phyloP scores from a whole-genome alignment of 2,329 filamentous ascomycete species.

The Cladosporium velox region DNA sequence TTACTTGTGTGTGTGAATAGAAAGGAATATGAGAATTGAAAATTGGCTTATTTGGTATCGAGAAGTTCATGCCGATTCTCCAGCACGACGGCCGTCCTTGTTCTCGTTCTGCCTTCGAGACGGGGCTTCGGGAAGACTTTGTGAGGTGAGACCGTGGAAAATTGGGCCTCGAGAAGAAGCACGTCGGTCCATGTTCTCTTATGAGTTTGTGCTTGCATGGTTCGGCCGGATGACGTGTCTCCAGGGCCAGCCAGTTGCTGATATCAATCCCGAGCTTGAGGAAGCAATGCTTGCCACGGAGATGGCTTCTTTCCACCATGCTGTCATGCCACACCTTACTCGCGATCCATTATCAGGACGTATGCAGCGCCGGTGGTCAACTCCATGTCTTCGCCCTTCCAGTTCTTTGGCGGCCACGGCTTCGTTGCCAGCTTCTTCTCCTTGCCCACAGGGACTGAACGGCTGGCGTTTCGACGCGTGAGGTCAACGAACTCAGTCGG shows the following conservation, averaged over 20 bases:
- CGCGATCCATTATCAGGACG: not conserved
- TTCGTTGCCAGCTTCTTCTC: not conserved
- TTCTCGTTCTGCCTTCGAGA: too few relatives aligned
- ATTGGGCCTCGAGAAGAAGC: not conserved
- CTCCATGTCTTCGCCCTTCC: not conserved
- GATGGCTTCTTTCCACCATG: not conserved
- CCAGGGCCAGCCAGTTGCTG: not conserved
- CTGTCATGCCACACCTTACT: not conserved
- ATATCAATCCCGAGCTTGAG: not conserved
- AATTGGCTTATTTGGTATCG: not conserved
- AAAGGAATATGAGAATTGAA: not conserved
- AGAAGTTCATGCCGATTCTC: too few relatives aligned
- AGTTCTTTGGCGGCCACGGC: not conserved
- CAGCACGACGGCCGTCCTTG: too few relatives aligned
- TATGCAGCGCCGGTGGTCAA: not conserved
- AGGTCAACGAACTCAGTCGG: not conserved
- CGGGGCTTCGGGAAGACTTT: not conserved
- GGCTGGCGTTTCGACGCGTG: not conserved
- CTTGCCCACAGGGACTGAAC: not conserved
- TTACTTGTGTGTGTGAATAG: constrained; percentile 6
- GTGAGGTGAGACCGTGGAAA: not conserved
- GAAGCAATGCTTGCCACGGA: not conserved
- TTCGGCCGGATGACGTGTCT: not conserved
- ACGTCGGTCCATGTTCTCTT: not conserved
- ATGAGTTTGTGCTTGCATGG: not conserved